Conservation (phyloP, 2,329 filamentous ascomycete species). For the Monosporascus sp. region DNA sequence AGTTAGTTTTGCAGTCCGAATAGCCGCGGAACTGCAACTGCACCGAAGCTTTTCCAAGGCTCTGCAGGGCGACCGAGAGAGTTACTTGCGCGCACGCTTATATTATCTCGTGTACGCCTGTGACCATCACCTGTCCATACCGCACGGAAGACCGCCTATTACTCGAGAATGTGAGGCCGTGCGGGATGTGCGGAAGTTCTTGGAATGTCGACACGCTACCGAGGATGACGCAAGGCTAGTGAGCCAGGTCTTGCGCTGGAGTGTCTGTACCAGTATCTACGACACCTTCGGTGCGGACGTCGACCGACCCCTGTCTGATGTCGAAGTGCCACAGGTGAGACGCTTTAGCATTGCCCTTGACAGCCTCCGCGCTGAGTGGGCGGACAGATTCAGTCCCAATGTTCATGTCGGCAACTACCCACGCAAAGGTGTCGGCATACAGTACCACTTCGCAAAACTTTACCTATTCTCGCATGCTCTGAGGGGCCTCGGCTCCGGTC, state of each 20-base stretch:
- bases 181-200: slow-evolving; percentile 3
- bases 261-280: slow-evolving; percentile 7
- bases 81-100: slow-evolving; percentile 51
- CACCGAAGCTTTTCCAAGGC: slow-evolving; percentile 49
- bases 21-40: slow-evolving; percentile 52
- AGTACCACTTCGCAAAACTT: slow-evolving; percentile 30
- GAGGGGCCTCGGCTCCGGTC: slow-evolving; percentile 14
- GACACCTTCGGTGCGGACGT: slow-evolving; percentile 9
- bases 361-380: slow-evolving; percentile 17
- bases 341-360: slow-evolving; percentile 18
- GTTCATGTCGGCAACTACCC: slow-evolving; percentile 28
- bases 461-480: slow-evolving; percentile 28
- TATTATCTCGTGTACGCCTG: slow-evolving; percentile 63
- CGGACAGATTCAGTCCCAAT: slow-evolving; percentile 16
- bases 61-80: slow-evolving; percentile 37
- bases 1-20: slow-evolving; percentile 52
- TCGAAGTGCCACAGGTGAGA: slow-evolving; percentile 12
- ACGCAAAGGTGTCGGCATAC: slow-evolving; percentile 25
- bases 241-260: slow-evolving; percentile 13
- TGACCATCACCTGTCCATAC: slow-evolving; percentile 61
- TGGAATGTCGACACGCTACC: slow-evolving; percentile 5
- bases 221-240: slow-evolving; percentile 12
- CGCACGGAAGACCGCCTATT: slow-evolving; percentile 35
- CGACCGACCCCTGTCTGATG: slow-evolving; percentile 8
- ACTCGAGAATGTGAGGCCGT: slow-evolving; percentile 9